These are phyloP conservation scores for Neofusicoccum cordaticola DNA, from an alignment of 2,329 filamentous ascomycete species.

Conservation along the genomic window DNA sequence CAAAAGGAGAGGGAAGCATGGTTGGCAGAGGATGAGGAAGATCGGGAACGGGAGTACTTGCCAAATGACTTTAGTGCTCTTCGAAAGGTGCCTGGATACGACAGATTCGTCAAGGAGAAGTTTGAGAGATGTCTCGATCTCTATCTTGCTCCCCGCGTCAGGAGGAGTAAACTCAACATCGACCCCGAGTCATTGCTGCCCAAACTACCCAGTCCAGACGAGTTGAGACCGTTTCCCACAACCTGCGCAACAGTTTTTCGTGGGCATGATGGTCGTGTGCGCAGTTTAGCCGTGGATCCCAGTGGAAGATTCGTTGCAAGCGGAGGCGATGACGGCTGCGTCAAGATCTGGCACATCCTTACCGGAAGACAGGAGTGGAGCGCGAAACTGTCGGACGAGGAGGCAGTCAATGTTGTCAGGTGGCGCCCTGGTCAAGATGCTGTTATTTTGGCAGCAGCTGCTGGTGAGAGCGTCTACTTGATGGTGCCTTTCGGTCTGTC, in stretches of 20 bases:
- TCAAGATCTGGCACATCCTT: conserved; percentile 83
- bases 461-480: conserved; percentile 81
- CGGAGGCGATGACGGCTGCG: conserved; percentile 90
- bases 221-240: conserved; percentile 92
- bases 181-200: conserved; percentile 90
- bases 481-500: conserved; percentile 63
- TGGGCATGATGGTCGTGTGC: conserved; percentile 84
- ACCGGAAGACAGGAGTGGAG: conserved; percentile 88
- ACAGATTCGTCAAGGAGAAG: conserved; percentile 85
- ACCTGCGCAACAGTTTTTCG: conserved; percentile 82
- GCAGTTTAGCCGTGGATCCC: conserved; percentile 80
- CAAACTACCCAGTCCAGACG: conserved; percentile 88
- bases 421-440: conserved; percentile 86
- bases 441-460: conserved; percentile 77
- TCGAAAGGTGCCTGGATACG: conserved; percentile 89
- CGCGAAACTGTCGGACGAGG: conserved; percentile 70
- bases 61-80: conserved; percentile 79
- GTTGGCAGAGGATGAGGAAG: conserved; percentile 84
- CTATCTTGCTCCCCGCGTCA: conserved; percentile 87
- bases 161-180: conserved; percentile 93
- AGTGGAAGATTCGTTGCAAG: conserved; percentile 82
- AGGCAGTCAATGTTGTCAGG: conserved; percentile 79
- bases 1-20: conserved; percentile 79
- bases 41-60: conserved; percentile 84
- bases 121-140: conserved; percentile 95